A percentile compares a stretch with the other conserved stretches of the same genome.
phyloP scores from a whole-genome alignment of 2,329 filamentous ascomycete genomes.

The Reticulascus tulasneorum region DNA sequence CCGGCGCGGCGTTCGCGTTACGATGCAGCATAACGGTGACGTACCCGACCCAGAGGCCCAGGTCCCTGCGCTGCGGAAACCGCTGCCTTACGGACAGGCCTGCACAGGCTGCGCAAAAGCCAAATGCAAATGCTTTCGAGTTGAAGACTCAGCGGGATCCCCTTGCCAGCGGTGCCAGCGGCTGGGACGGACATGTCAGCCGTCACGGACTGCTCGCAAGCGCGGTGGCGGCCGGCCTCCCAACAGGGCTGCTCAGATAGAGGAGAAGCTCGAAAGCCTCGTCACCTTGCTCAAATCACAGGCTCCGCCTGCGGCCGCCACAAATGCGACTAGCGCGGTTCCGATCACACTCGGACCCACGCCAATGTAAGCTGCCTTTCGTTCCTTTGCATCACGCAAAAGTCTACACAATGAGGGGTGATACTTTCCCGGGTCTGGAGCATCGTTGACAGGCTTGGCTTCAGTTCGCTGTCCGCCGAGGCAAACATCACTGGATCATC shows the following conservation, averaged over 20 bases:
- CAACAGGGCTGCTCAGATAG: background rate
- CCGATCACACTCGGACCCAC: background rate
- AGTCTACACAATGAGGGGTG: too few relatives aligned
- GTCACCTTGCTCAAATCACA: slow-evolving; percentile 1
- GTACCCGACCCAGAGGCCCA: too few relatives aligned
- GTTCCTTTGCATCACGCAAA: too few relatives aligned
- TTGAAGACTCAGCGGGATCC: background rate
- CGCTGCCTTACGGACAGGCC: slow-evolving; percentile 1
- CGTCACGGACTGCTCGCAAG: background rate
- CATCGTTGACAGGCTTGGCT: too few relatives aligned
- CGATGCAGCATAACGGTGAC: too few relatives aligned
- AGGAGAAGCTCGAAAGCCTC: background rate
- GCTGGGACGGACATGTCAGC: background rate
- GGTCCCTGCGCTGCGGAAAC: background rate
- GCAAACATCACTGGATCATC: background rate
- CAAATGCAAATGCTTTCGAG: slow-evolving; percentile 1
- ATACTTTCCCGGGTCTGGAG: too few relatives aligned
- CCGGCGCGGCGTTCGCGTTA: too few relatives aligned
- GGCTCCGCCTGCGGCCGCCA: background rate
- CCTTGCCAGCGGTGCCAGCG: background rate
- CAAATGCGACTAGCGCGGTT: background rate
- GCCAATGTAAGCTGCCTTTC: too few relatives aligned
- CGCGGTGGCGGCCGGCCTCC: background rate
- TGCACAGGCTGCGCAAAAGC: slow-evolving; percentile 1
- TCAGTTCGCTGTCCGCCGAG: background rate